phyloP scores from a whole-genome alignment of 176 grass and related monocot genomes.

The Bromus sterilis region DNA sequence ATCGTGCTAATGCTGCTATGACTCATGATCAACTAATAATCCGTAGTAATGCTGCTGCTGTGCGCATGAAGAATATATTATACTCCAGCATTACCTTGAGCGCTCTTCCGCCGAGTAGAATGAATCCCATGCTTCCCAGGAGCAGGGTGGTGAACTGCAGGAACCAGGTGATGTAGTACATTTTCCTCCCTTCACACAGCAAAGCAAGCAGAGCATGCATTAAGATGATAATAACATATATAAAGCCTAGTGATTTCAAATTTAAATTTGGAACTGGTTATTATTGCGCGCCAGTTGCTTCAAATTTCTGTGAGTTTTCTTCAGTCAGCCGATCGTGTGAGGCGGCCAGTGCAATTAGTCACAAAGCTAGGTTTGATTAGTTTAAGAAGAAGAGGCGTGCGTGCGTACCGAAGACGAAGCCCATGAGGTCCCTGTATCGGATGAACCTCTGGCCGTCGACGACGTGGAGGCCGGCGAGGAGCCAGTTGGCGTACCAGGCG shows the following conservation, averaged over 20 bases:
- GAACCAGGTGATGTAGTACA: slow-evolving; percentile 79
- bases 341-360: too few species aligned
- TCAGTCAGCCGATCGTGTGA: too few species aligned
- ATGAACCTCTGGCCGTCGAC: slow-evolving; percentile 64
- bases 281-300: too few species aligned
- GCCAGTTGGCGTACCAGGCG: slow-evolving; percentile 72
- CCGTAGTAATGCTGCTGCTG: too few species aligned
- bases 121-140: slow-evolving; percentile 80
- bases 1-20: background rate
- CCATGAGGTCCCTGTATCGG: slow-evolving; percentile 89
- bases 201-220: background rate
- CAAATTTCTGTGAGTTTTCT: too few species aligned
- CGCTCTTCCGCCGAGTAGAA: slow-evolving; percentile 70
- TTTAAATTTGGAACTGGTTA: too few species aligned
- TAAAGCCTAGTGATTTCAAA: too few species aligned
- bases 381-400: too few species aligned
- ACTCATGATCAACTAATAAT: background rate
- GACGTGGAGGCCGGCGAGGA: slow-evolving; percentile 65
- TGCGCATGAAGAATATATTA: too few species aligned
- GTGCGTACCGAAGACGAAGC: slow-evolving; percentile 53
- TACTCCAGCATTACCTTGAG: too few species aligned
- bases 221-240: too few species aligned
- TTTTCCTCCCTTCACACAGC: slow-evolving; percentile 40
- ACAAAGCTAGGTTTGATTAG: too few species aligned
- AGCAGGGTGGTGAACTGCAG: slow-evolving; percentile 70